phyloP scores from a whole-genome alignment of 177 flowering plant species.

The Tripterygium wilfordii region DNA sequence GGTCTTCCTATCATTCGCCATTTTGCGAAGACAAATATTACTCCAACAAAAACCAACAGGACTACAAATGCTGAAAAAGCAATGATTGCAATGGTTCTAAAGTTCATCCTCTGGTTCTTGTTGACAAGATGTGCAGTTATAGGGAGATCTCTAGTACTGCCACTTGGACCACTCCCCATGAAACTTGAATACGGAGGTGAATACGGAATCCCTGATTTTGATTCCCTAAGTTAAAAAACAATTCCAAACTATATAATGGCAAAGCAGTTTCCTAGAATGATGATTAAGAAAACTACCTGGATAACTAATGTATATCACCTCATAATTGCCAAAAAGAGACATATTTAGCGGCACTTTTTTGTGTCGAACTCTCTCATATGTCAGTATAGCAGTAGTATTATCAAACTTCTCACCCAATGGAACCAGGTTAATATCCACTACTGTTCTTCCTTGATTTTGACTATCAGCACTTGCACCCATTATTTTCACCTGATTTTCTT shows the following conservation, averaged over 20 bases:
- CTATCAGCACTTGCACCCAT: conserved; percentile 84
- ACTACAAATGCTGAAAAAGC: conserved; percentile 69
- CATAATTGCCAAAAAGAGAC: conserved; percentile 81
- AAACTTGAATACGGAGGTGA: conserved; percentile 39
- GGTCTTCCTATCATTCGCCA: conserved; percentile 63
- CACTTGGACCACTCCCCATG: conserved; percentile 46
- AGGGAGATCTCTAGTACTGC: conserved; percentile 57
- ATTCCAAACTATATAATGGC: conserved; percentile 1
- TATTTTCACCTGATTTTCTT: conserved; percentile 89
- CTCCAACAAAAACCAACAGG: conserved; percentile 56
- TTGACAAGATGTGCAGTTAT: conserved; percentile 49
- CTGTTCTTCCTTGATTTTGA: conserved; percentile 65
- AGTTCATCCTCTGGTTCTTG: conserved; percentile 53
- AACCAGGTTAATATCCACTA: conserved; percentile 77
- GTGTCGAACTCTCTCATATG: conserved; percentile 63
- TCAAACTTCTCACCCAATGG: conserved; percentile 96
- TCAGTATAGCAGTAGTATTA: conserved; percentile 79
- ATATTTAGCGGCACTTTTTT: conserved; percentile 69
- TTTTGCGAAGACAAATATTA: conserved; percentile 44
- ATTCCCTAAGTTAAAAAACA: conserved; percentile 10
- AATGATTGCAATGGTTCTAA: conserved; percentile 58
- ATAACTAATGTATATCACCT: conserved; percentile 57
- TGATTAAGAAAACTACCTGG: conserved; percentile 47
- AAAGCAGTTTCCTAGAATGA: background rate
- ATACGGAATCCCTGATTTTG: conserved; percentile 70